phyloP scores from a whole-genome alignment of 2,329 filamentous ascomycete species.

The Blastomyces gilchristii region DNA sequence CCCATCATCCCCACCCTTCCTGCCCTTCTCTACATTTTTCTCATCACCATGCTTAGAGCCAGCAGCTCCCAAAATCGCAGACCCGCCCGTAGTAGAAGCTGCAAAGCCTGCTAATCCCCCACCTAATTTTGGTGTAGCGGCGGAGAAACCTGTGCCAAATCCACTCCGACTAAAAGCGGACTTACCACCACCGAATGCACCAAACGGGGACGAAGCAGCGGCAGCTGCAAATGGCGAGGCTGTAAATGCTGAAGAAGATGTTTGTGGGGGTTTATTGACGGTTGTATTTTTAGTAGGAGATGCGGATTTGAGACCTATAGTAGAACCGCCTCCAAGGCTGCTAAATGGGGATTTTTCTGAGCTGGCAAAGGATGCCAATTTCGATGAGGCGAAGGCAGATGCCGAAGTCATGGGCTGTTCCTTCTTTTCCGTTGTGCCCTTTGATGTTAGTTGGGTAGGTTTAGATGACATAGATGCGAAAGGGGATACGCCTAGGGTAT shows the following conservation, averaged over 20 bases:
- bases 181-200: constrained; percentile 24
- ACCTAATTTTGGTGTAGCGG: constrained; percentile 33
- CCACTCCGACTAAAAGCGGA: constrained; percentile 25
- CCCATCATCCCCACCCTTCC: constrained; percentile 36
- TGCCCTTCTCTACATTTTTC: constrained; percentile 37
- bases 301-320: constrained; percentile 30
- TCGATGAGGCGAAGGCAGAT: constrained; percentile 58
- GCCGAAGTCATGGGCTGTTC: constrained; percentile 39
- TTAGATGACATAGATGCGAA: constrained; percentile 30
- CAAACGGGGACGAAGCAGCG: constrained; percentile 30
- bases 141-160: constrained; percentile 41
- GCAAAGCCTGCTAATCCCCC: constrained; percentile 58
- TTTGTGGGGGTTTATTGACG: constrained; percentile 20
- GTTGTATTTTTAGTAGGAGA: constrained; percentile 8
- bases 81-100: constrained; percentile 45
- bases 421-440: constrained; percentile 18
- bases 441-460: constrained; percentile 16
- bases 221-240: constrained; percentile 22
- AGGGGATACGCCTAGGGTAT: constrained; percentile 35
- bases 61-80: constrained; percentile 47
- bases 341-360: constrained; percentile 56
- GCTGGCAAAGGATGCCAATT: constrained; percentile 55
- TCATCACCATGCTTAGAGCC: constrained; percentile 46
- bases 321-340: constrained; percentile 37
- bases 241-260: constrained; percentile 11